phyloP scores from a whole-genome alignment of 139 green algal species.

The Monoraphidium neglectum region DNA sequence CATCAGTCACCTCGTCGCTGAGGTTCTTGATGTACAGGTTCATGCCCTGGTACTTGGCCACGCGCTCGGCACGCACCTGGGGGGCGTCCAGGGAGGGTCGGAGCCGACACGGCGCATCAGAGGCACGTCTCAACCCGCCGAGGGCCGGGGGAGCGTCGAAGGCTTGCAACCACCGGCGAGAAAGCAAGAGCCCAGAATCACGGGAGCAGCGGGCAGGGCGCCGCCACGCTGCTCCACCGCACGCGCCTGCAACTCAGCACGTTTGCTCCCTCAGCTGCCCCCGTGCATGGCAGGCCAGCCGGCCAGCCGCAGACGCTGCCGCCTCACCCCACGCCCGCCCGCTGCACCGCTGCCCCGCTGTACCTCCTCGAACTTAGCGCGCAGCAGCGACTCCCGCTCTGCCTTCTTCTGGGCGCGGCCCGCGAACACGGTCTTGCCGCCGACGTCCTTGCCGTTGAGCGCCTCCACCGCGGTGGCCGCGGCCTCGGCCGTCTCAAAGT shows the following conservation, averaged over 20 bases:
- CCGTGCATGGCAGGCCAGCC: too few species aligned
- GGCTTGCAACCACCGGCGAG: too few species aligned
- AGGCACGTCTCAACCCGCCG: neutral
- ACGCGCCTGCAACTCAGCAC: too few species aligned
- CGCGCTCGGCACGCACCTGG: slow-evolving; percentile 66
- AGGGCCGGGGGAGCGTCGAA: slow-evolving; percentile 1
- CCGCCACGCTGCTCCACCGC: too few species aligned
- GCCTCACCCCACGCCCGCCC: too few species aligned
- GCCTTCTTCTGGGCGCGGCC: slow-evolving; percentile 90
- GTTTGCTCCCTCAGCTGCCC: too few species aligned
- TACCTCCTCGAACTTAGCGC: slow-evolving; percentile 68
- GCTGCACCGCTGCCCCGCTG: too few species aligned
- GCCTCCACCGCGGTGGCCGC: slow-evolving; percentile 76
- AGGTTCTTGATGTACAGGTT: slow-evolving; percentile 98
- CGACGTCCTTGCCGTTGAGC: slow-evolving; percentile 80
- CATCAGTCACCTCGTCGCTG: slow-evolving; percentile 55
- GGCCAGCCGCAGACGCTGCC: too few species aligned
- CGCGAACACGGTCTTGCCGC: slow-evolving; percentile 61
- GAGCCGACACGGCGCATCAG: too few species aligned
- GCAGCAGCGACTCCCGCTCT: slow-evolving; percentile 74
- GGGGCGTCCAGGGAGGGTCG: too few species aligned
- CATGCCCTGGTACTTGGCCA: slow-evolving; percentile 83
- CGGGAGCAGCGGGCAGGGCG: too few species aligned
- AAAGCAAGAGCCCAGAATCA: too few species aligned
- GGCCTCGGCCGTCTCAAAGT: slow-evolving; percentile 76